Percentiles rank a stretch among this genome's conserved stretches.
Conservation (phyloP, 805 yeast genomes). For the Yarrowia divulgata region DNA sequence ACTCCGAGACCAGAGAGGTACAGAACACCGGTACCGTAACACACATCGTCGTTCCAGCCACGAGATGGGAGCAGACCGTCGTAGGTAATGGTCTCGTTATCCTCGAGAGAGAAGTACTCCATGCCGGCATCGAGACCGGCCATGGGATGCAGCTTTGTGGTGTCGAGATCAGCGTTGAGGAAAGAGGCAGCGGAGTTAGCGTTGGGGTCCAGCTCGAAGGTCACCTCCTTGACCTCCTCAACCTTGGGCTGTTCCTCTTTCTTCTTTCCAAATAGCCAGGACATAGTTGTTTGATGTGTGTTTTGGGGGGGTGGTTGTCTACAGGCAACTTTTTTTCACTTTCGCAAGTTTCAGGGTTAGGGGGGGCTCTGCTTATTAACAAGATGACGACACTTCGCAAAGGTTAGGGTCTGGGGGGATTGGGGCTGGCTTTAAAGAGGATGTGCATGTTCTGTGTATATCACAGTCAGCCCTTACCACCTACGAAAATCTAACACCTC, state of each 20-base stretch:
- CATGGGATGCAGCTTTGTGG: slow-evolving; percentile 82
- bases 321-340: slow-evolving; percentile 25
- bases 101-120: slow-evolving; percentile 89
- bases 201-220: slow-evolving; percentile 70
- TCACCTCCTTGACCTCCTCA: slow-evolving; percentile 42
- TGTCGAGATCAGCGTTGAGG: slow-evolving; percentile 68
- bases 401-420: not conserved
- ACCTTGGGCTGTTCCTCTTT: slow-evolving; percentile 42
- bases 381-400: not conserved
- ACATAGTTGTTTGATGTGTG: slow-evolving; percentile 41
- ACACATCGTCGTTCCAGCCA: slow-evolving; percentile 96
- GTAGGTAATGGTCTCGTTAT: slow-evolving; percentile 74
- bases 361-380: slow-evolving; percentile 5
- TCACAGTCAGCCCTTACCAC: not conserved
- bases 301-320: slow-evolving; percentile 15
- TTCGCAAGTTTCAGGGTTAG: slow-evolving; percentile 39
- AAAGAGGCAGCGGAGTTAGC: slow-evolving; percentile 69
- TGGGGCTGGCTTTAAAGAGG: not conserved
- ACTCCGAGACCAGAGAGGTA: slow-evolving; percentile 80
- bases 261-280: slow-evolving; percentile 47
- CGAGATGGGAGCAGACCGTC: slow-evolving; percentile 93
- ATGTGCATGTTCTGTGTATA: too few relatives aligned
- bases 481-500: not conserved
- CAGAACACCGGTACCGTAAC: slow-evolving; percentile 97
- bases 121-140: slow-evolving; percentile 91